Evolutionary conservation across 2,329 filamentous ascomycete species (phyloP), one percentile per base, ranked within the genome.

Genomic region (Cladosporium oxysporum): DNA sequence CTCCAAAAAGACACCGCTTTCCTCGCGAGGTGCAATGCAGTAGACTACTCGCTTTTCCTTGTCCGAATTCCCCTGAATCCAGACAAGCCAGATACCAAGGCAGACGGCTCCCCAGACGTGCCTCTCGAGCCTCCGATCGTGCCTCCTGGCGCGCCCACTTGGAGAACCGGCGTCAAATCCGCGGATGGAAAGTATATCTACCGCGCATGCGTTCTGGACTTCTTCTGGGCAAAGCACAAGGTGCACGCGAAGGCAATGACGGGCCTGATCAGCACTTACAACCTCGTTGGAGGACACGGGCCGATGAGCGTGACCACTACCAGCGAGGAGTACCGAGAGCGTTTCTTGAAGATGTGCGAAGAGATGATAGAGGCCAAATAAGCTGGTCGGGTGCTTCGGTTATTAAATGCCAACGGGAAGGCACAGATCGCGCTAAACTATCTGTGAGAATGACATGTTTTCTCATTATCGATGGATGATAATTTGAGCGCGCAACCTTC

Each of bases 221-320:
- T 93, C 78, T 91, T 92, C 80, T 92, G 90, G 90, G 86, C 89
- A 0, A 91, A 90, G 76, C 89, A 91, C 76, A 89, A 88, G 70
- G 71, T 88, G 0, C 88, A 87, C 63, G 87, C 90, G 0, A 85
- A 84, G 74, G 81, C 85, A 1, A 85, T 92, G 84, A 91, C 89
- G 0, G 83, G 84, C 0, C 76, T 91, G 41, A 85, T 92, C 66
- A 74, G 71, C 26, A 70, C 71, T 14, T 76, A 75, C 63, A 91
- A 91, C 71, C 71, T 83, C 14, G 79, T 91, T 31, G 87, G 85
- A 35, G 79, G 83, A 2, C 83, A 89, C 70, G 90, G 89, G 0
- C 89, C 86, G 0, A 93, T 92, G 90, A 90, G 87, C 67, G 90
- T 92, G 64, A 92, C 90, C 0, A 89, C 90, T 0, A 85, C 86